These are phyloP conservation scores for Kluyveromyces siamensis DNA, from an alignment of 805 yeast genomes.

Conservation along the genomic window DNA sequence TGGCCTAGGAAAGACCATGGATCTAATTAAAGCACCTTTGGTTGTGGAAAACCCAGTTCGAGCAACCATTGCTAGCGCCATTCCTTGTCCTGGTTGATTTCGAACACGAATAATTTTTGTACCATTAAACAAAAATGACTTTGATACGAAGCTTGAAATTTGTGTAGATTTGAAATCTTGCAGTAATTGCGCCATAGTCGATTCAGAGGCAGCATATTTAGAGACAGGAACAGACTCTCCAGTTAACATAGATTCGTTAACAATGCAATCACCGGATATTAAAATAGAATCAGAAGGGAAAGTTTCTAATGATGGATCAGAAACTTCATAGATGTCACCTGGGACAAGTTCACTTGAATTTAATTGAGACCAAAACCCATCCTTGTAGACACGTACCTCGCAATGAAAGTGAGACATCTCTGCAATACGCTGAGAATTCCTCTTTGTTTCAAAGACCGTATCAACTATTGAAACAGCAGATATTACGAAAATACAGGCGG, in stretches of 20 bases:
- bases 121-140: conserved; percentile 76
- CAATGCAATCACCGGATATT: conserved; percentile 85
- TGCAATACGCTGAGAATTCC: conserved; percentile 61
- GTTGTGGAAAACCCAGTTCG: conserved; percentile 93
- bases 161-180: conserved; percentile 47
- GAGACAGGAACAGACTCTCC: conserved; percentile 98
- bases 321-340: conserved; percentile 89
- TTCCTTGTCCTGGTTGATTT: conserved; percentile 40
- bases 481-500: conserved; percentile 81
- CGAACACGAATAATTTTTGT: conserved; percentile 82
- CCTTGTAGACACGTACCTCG: conserved; percentile 82
- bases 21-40: conserved; percentile 85
- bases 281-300: conserved; percentile 89
- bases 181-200: conserved; percentile 46
- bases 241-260: conserved; percentile 96
- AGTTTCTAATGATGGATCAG: conserved; percentile 65
- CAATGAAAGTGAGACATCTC: conserved; percentile 69
- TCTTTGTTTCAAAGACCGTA: conserved; percentile 77
- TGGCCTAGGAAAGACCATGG: conserved; percentile 96
- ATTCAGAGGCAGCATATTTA: conserved; percentile 58
- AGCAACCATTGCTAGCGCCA: conserved; percentile 76
- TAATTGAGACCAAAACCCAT: conserved; percentile 84
- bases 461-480: conserved; percentile 73
- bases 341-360: conserved; percentile 79
- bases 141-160: conserved; percentile 57